Conservation (phyloP, 805 yeast species). For the Candida montana region DNA sequence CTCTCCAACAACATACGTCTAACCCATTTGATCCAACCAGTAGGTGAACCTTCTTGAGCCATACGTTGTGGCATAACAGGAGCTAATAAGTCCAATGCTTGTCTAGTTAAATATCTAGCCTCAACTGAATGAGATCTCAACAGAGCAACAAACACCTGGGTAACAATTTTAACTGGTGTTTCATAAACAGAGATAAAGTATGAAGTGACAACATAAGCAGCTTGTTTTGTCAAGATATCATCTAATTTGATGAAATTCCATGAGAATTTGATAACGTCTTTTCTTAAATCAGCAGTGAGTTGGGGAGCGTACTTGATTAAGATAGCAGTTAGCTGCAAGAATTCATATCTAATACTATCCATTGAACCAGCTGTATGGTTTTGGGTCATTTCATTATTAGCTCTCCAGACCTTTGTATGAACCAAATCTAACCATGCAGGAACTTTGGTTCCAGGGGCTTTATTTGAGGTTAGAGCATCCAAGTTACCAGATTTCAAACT, state of each 20-base stretch:
- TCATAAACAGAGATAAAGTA: constrained; percentile 83
- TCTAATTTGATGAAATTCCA: constrained; percentile 92
- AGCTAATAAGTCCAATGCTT: constrained; percentile 82
- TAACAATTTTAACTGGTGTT: constrained; percentile 81
- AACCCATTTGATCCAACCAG: constrained; percentile 90
- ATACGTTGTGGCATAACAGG: constrained; percentile 76
- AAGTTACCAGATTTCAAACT: constrained; percentile 45
- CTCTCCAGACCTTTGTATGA: constrained; percentile 68
- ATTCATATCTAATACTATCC: constrained; percentile 70
- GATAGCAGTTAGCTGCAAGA: constrained; percentile 76
- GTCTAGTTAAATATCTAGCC: constrained; percentile 74
- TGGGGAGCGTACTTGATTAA: constrained; percentile 65
- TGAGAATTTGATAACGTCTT: constrained; percentile 85
- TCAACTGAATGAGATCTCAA: constrained; percentile 82
- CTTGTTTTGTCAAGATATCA: constrained; percentile 83
- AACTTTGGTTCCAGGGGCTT: constrained; percentile 23
- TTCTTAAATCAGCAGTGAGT: constrained; percentile 54
- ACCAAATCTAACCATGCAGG: constrained; percentile 63
- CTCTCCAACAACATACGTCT: constrained; percentile 88
- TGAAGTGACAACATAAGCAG: constrained; percentile 86
- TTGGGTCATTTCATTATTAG: constrained; percentile 46
- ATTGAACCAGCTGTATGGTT: constrained; percentile 58
- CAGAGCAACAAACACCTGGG: constrained; percentile 88
- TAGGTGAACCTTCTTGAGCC: constrained; percentile 41
- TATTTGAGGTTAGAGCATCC: constrained; percentile 38